Evolutionary conservation across 1,284 basidiomycete genomes (phyloP).

Genomic region (Microbotryomycetes sp.): DNA sequence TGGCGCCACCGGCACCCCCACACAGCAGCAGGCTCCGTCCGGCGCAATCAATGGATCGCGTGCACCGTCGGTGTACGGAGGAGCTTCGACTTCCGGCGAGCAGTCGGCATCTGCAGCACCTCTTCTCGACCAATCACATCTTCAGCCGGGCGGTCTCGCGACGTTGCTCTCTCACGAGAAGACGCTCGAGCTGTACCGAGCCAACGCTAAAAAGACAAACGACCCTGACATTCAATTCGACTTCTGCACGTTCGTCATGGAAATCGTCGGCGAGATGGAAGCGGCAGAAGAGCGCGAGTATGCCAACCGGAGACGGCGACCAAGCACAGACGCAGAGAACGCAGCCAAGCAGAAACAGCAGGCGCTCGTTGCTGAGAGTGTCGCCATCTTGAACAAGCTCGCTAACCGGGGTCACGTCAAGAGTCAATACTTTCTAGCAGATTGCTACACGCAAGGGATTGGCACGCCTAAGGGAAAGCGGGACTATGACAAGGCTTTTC

Average conservation of each 20-base stretch:
- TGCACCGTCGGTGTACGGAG: neutral
- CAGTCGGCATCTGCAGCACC: slow-evolving; percentile 5
- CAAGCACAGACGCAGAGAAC: slow-evolving; percentile 52
- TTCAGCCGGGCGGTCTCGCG: slow-evolving; percentile 85
- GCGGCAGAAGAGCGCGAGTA: slow-evolving; percentile 40
- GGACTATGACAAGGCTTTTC: slow-evolving; percentile 95
- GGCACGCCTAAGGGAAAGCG: slow-evolving; percentile 75
- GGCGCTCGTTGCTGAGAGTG: slow-evolving; percentile 79
- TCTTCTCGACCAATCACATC: slow-evolving; percentile 83
- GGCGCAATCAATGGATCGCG: neutral
- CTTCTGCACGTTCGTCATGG: slow-evolving; percentile 97
- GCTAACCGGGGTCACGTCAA: slow-evolving; percentile 89
- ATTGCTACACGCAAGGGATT: slow-evolving; percentile 95
- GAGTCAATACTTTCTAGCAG: slow-evolving; percentile 93
- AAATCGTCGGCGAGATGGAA: slow-evolving; percentile 49
- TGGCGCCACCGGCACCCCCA: neutral
- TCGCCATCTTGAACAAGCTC: slow-evolving; percentile 72
- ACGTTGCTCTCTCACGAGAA: slow-evolving; percentile 87
- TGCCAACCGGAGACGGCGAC: neutral
- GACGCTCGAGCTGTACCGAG: slow-evolving; percentile 91
- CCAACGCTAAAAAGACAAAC: slow-evolving; percentile 97
- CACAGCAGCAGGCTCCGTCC: neutral
- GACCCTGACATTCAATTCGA: slow-evolving; percentile 97
- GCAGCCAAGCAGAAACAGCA: slow-evolving; percentile 61
- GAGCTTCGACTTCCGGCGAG: neutral